Percentiles rank a stretch among this genome's conserved stretches.
phyloP scores from a whole-genome alignment of 768 basidiomycete species.

The Cystofilobasidium capitatum region DNA sequence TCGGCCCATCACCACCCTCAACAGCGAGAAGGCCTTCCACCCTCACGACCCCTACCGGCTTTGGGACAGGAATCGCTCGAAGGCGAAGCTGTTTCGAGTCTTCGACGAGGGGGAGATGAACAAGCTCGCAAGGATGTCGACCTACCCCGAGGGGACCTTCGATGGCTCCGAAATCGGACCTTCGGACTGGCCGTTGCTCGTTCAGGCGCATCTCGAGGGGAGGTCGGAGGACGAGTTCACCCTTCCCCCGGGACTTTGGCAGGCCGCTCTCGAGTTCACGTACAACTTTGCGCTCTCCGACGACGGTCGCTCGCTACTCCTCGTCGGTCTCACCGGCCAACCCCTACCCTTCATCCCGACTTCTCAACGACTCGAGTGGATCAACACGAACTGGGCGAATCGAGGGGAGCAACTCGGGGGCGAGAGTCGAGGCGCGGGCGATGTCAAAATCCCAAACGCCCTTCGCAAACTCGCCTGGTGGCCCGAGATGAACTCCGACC shows the following conservation, averaged over 20 bases:
- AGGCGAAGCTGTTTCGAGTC: too few relatives aligned
- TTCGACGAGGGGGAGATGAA: constrained; percentile 15
- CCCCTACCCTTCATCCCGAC: constrained; percentile 9
- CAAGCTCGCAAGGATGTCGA: neutral
- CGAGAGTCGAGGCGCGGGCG: neutral
- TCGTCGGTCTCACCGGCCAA: neutral
- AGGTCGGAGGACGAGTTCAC: neutral
- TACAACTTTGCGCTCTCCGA: neutral
- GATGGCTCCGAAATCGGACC: constrained; percentile 2
- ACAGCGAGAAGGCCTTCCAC: neutral
- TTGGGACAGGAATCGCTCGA: too few relatives aligned
- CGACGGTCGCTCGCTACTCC: neutral
- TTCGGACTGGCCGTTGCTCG: constrained; percentile 16
- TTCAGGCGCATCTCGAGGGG: neutral
- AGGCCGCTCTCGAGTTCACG: neutral
- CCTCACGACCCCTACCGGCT: neutral
- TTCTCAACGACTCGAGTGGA: neutral
- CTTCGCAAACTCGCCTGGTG: neutral
- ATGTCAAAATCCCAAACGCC: neutral
- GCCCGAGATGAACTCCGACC: neutral
- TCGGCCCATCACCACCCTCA: neutral
- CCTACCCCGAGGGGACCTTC: neutral
- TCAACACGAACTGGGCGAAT: neutral
- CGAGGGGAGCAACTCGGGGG: neutral
- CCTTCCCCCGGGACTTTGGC: constrained; percentile 13